These are phyloP conservation scores for Iberis pinnata DNA, from an alignment of 345 rosid species.

Conservation along the genomic window DNA sequence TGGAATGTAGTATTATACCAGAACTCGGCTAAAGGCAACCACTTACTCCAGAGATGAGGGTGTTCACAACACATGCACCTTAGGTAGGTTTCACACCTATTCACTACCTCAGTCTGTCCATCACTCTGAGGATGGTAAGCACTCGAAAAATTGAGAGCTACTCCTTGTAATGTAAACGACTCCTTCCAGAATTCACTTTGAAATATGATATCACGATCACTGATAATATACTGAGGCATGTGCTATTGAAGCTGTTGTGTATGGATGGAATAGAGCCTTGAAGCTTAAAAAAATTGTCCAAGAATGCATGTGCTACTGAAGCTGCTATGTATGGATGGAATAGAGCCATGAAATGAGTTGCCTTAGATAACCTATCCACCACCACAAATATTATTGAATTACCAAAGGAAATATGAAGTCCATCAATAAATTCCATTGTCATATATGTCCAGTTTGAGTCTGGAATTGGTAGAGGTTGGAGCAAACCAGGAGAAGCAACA, in stretches of 20 bases:
- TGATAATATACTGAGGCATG: background rate
- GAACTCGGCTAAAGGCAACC: background rate
- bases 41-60: background rate
- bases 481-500: no score
- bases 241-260: no score
- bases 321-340: no score
- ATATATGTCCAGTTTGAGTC: no score
- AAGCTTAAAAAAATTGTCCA: background rate
- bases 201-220: background rate
- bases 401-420: no score
- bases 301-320: no score
- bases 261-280: background rate
- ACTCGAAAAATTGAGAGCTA: background rate
- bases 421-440: no score
- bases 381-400: no score
- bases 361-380: no score
- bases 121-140: background rate
- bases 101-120: background rate
- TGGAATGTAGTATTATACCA: background rate
- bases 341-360: no score
- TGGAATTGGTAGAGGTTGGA: no score
- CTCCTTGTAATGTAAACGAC: background rate
- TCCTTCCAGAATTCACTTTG: background rate
- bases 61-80: background rate
- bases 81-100: background rate